Evolutionary conservation across 306 rosid species (phyloP), one percentile per base, ranked within the genome.

Genomic region (Argentina anserina): DNA sequence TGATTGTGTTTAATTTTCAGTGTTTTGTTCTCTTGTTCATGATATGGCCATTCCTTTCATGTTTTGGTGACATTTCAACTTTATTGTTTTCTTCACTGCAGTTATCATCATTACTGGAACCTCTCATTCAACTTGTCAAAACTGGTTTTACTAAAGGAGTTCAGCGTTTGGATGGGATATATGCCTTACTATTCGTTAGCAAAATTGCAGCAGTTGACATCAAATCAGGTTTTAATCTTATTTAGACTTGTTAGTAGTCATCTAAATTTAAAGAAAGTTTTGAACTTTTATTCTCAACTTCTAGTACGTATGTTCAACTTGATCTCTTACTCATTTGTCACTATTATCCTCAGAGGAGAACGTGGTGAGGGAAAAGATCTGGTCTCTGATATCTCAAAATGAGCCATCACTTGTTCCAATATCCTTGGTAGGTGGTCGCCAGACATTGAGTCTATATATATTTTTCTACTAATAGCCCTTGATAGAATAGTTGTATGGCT

Each of bases 141-240:
- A 89, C 96, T 77, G 96, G 99, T 80, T 94, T 88, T 81, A 91
- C 96, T 26, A 94, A 91, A 82, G 90, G 89, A 20, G 96, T 82
- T 74, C 99, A 91, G 81, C 99, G 96, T 26, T 84, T 91, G 85
- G 99, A 94, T 87, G 99, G 99, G 53, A 77, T 89, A 71, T 94
- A 85, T 88, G 99, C 99, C 47, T 84, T 94, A 82, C 83, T 89
- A 40, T 79, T 94, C 76, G 96, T 89, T 56, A 91, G 86, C 42
- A 89, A 89, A 86, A 83, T 94, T 73, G 90, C 96, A 17, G 84
- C 95, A n/a, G 83, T 91, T 79, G 99, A 94, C 87, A 85, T 94
- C 55, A 94, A 85, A 91, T 96, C 99, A 81, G 99, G 99, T 91
- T 3, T 56, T 33, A 59, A 81, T 76, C 39, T 41, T 56, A 4